Evolutionary conservation across 2,329 filamentous ascomycete genomes (phyloP).

Genomic region (Blumeriella jaapii): DNA sequence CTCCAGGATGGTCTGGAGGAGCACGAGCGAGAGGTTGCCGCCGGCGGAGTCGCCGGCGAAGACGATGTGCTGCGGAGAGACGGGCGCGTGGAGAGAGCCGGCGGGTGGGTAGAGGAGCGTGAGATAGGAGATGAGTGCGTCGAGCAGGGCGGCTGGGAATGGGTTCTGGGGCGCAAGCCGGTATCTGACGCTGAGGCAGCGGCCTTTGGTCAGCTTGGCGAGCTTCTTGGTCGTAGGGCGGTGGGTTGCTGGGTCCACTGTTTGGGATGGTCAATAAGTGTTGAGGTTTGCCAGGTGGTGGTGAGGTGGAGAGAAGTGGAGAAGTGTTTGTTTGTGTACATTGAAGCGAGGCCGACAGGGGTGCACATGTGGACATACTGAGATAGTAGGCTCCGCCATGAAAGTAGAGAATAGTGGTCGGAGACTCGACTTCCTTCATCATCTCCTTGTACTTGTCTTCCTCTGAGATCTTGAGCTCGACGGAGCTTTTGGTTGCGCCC

Average conservation of each 20-base stretch:
- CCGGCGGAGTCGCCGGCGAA: constrained; percentile 64
- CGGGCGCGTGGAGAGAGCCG: constrained; percentile 53
- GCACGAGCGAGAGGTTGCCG: constrained; percentile 54
- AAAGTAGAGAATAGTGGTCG: constrained; percentile 58
- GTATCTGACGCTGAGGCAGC: constrained; percentile 52
- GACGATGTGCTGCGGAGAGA: constrained; percentile 55
- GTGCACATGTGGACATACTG: constrained; percentile 19
- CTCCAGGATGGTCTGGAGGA: constrained; percentile 59
- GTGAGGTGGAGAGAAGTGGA: background rate
- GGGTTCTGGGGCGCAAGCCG: constrained; percentile 62
- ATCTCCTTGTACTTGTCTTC: constrained; percentile 52
- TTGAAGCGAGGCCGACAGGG: too few species aligned
- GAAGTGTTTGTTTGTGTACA: background rate
- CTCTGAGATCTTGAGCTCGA: constrained; percentile 46
- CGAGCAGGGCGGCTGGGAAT: constrained; percentile 64
- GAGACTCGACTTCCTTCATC: constrained; percentile 53
- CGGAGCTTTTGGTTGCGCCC: constrained; percentile 36
- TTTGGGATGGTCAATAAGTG: background rate
- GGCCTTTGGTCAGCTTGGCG: constrained; percentile 53
- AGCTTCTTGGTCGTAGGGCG: constrained; percentile 46
- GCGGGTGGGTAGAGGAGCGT: constrained; percentile 54
- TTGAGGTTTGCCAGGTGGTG: background rate
- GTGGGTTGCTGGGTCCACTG: constrained; percentile 55
- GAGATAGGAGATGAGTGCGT: constrained; percentile 62
- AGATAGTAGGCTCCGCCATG: constrained; percentile 68